Base-by-base conservation (phyloP, 192 early-diverging fungal genomes). In the Gorgonomyces haynaldii region DNA sequence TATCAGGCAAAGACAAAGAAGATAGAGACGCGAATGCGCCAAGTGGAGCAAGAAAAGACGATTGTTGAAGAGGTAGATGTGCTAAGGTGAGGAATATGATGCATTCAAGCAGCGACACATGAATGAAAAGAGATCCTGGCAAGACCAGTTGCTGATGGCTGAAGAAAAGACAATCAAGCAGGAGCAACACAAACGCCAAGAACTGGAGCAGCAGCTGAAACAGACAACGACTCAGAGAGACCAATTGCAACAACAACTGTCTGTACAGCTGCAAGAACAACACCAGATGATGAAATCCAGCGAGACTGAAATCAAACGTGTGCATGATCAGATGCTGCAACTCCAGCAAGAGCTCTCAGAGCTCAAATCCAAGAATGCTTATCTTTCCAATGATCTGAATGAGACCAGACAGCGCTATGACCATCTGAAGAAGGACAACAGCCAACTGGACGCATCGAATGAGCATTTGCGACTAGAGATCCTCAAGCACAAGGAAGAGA, bases 171-270 rank as follows among this genome's bases (percentile, higher is more conserved):
- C 48, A 13, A 38, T 34, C 1, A 37, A 43, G n/a, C 53, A 57
- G 3, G 52, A 69, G 45, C 60, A 62, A 54, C 17, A 37, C 3
- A n/a, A 12, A 6, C 12, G 4, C 6, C 23, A 45, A 40, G 59
- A 63, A 12, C 42, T 70, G n/a, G 67, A 66, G 28, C 20, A 22
- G 2, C 38, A 61, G 26, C 28, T 69, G 1, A 41, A 54, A 19
- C n/a, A 49, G 6, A 2, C 61, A 1, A 42, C 41, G 8, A 21
- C 38, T 20, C 49, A 53, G 32, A 46, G 50, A 23, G 66, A 68
- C 26, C 30, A 49, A n/a, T 23, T 61, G 19, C 50, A 54, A 46
- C 31, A 43, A 22, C 52, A 62, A 22, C 39, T 64, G 4, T 21
- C 53, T 1, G 25, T 9, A 16, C 26, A 29, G 4, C n/a, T 17